phyloP scores from a whole-genome alignment of 2,329 filamentous ascomycete genomes.

The Trichoderma cornu-damae region DNA sequence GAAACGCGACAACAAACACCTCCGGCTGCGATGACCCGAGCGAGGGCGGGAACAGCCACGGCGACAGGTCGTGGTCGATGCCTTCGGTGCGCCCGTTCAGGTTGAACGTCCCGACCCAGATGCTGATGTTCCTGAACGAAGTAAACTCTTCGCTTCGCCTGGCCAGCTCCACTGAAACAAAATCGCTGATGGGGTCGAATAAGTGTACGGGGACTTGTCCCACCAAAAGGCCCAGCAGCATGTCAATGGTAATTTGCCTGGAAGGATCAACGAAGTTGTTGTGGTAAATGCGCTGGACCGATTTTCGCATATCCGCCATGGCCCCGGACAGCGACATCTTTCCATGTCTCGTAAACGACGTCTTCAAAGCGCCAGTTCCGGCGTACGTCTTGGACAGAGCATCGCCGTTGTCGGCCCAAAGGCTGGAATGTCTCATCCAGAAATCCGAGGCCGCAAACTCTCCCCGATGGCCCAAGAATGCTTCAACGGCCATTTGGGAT shows the following conservation, averaged over 20 bases:
- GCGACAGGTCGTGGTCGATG: conserved; percentile 70
- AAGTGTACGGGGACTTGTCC: conserved; percentile 79
- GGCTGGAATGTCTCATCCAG: conserved; percentile 83
- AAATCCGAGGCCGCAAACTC: conserved; percentile 72
- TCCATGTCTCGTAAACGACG: conserved; percentile 86
- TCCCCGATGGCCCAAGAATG: conserved; percentile 69
- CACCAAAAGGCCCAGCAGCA: conserved; percentile 78
- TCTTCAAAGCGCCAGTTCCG: conserved; percentile 90
- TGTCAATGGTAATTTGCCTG: conserved; percentile 89
- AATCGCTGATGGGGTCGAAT: conserved; percentile 92
- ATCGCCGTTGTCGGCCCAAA: conserved; percentile 98
- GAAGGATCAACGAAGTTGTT: conserved; percentile 97
- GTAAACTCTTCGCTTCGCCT: conserved; percentile 69
- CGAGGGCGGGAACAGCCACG: conserved; percentile 71
- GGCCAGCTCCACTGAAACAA: conserved; percentile 69
- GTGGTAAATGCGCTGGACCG: conserved; percentile 87
- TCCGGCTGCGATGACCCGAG: conserved; percentile 64
- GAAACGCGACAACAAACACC: conserved; percentile 86
- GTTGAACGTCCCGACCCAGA: conserved; percentile 90
- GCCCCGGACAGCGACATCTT: conserved; percentile 95
- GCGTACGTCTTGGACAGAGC: conserved; percentile 92
- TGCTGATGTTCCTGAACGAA: conserved; percentile 64
- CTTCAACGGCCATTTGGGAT: conserved; percentile 85
- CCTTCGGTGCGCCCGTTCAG: conserved; percentile 83
- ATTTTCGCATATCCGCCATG: conserved; percentile 92